Conservation (phyloP, 192 early-diverging fungal species). For the Entomortierella chlamydospora region DNA sequence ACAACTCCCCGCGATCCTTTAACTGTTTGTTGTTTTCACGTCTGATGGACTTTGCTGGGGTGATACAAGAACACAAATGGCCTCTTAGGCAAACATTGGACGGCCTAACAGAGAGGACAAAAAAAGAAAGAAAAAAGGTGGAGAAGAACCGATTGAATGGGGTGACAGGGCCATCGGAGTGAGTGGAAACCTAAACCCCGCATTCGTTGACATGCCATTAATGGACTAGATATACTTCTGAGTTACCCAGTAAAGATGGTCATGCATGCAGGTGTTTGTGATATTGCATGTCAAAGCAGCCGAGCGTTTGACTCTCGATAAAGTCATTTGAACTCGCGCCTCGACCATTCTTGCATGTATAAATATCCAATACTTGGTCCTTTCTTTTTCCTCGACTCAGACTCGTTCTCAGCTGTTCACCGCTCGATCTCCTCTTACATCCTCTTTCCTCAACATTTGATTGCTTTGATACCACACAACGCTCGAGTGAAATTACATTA, state of each 20-base stretch:
- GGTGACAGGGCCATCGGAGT: slow-evolving; percentile 5
- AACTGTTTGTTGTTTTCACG: too few relatives aligned
- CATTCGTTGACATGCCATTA: slow-evolving; percentile 30
- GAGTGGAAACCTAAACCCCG: slow-evolving; percentile 30
- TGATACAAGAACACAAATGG: too few relatives aligned
- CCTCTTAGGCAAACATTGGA: too few relatives aligned
- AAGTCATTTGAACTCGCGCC: background rate
- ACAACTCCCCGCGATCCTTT: too few relatives aligned
- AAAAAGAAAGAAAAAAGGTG: background rate
- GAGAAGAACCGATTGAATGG: background rate
- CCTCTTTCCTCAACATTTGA: background rate
- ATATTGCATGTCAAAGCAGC: background rate
- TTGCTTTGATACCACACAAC: background rate
- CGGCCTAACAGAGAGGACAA: background rate
- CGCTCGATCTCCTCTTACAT: background rate
- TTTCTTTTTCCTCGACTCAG: slow-evolving; percentile 6
- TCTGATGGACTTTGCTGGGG: too few relatives aligned
- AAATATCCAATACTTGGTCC: slow-evolving; percentile 1
- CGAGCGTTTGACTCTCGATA: background rate
- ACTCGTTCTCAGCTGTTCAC: slow-evolving; percentile 11
- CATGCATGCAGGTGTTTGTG: slow-evolving; percentile 10
- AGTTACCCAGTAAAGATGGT: background rate
- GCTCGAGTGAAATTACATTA: background rate
- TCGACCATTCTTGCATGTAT: background rate
- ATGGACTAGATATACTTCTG: background rate